Conservation (phyloP, 331 rosid species). For the Pyrus hybrid region DNA sequence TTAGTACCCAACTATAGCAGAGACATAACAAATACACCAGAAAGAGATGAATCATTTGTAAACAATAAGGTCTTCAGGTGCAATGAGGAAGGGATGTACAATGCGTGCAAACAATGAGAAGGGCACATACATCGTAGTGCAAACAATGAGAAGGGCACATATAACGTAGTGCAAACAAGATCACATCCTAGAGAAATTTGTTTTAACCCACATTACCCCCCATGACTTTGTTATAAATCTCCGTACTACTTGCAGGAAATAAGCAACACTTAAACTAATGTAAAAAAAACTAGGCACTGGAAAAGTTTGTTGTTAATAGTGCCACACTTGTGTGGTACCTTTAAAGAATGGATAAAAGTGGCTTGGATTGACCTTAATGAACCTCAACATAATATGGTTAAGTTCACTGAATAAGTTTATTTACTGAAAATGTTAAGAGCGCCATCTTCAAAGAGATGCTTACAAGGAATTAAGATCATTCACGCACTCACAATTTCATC, state of each 20-base stretch:
- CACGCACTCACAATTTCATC: background rate
- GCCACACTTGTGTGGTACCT: background rate
- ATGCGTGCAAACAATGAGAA: background rate
- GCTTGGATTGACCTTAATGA: background rate
- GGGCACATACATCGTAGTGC: background rate
- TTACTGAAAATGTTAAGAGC: background rate
- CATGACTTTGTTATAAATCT: background rate
- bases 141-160: background rate
- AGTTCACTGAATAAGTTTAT: background rate
- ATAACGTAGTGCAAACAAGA: background rate
- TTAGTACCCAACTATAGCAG: background rate
- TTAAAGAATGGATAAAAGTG: background rate
- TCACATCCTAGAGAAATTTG: background rate
- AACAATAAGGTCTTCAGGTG: background rate
- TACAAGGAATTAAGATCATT: background rate
- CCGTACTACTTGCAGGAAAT: background rate
- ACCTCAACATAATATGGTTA: background rate
- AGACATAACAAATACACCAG: background rate
- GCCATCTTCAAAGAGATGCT: background rate
- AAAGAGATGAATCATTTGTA: background rate
- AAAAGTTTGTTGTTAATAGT: background rate
- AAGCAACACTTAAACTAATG: background rate
- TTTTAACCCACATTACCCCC: background rate
- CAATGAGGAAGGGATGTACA: background rate
- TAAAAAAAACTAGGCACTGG: background rate